These are phyloP conservation scores for Oryza longistaminata DNA, from an alignment of 176 grass and related monocot genomes.

Conservation along the genomic window DNA sequence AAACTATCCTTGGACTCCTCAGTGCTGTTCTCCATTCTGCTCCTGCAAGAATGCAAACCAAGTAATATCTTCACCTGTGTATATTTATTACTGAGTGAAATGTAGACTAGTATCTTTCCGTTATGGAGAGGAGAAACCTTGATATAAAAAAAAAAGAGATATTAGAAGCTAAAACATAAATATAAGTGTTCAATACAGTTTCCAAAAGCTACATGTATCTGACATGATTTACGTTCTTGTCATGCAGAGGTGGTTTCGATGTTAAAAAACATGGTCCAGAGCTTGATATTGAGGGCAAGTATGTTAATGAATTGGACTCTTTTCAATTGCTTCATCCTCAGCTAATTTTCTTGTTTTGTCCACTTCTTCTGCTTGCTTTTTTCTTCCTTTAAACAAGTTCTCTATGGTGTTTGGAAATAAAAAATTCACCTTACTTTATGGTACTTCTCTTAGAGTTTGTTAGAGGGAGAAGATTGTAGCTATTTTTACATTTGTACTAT, in stretches of 20 bases:
- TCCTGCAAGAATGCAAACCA: conserved; percentile 82
- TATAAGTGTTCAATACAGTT: conserved; percentile 11
- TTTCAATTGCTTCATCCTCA: background rate
- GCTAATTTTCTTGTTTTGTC: conserved; percentile 10
- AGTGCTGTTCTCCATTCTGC: conserved; percentile 97
- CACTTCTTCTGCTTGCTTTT: background rate
- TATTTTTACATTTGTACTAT: conserved; percentile 11
- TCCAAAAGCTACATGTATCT: background rate
- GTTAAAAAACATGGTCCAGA: conserved; percentile 59
- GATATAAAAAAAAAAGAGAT: background rate
- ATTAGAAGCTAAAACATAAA: conserved; percentile 18
- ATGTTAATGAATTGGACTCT: conserved; percentile 33
- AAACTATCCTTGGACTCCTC: conserved; percentile 97
- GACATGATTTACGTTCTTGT: background rate
- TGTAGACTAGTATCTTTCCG: background rate
- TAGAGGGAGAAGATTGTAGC: conserved; percentile 1
- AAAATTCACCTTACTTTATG: background rate
- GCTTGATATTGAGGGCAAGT: conserved; percentile 81
- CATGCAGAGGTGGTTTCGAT: conserved; percentile 64
- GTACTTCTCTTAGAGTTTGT: background rate
- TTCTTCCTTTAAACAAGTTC: background rate
- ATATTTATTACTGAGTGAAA: conserved; percentile 26
- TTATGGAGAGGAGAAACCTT: background rate
- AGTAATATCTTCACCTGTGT: conserved; percentile 50
- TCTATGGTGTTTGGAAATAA: background rate